Base-by-base conservation (phyloP, 805 yeast genomes). In the Kodamaea jinghongensis region DNA sequence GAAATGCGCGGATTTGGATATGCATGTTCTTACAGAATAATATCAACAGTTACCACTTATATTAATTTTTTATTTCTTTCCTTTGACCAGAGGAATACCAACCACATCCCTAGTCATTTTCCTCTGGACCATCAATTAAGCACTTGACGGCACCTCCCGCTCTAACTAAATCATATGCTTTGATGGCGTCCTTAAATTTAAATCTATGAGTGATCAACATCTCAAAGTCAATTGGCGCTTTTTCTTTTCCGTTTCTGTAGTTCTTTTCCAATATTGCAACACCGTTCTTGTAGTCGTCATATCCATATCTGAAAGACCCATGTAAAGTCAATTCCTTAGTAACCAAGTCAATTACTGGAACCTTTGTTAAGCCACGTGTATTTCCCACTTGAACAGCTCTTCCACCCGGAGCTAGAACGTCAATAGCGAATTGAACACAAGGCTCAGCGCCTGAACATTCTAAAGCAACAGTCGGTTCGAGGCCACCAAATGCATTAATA, bases 371-470 rank as follows among this genome's bases (percentile, higher is more conserved):
- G 30, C 78, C 81, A 31, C 74, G 76, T 16, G 95, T 91, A 79
- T 85, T 85, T 30, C 96, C 96, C 25, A 86, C 91, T 62, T 86
- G 96, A 25, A 86, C 88, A 51, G 73, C 79, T 36, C 80, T 69
- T 14, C 95, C 96, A 41, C 86, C 88, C 22, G 78, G 70, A 38
- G 65, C 75, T 43, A 86, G 67, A 26, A 78, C 71, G 38, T 73
- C 66, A 32, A 87, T 73, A 36, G 87, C 91, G 46, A 80, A 71
- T 47, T 78, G 73, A 47, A 87, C 81, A 49, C 93, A 86, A 25
- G 76, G 73, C 51, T 78, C 86, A 34, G 87, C 88, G 40, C 96
- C 96, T 10, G 95, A 78, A 45, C 91, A 86, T 59, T 88, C 96
- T 57, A 88, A 71, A n/a, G 85, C 84, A 29, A 81, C 76, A 36